Evolutionary conservation across 495 filamentous ascomycete genomes (phyloP).

Genomic region (Patellaria atrata): DNA sequence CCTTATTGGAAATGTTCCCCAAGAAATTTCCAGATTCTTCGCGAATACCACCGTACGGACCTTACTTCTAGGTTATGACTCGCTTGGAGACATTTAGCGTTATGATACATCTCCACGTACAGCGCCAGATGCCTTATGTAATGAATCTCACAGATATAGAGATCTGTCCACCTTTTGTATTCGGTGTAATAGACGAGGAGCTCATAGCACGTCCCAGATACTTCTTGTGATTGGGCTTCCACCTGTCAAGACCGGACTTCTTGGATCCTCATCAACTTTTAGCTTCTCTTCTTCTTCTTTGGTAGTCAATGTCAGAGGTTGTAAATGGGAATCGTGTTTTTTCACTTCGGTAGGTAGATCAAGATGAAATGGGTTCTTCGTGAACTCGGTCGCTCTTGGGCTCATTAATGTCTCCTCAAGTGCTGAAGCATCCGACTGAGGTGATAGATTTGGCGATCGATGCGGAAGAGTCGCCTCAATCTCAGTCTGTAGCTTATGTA

Average conservation of each 20-base stretch:
- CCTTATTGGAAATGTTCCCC: too few species aligned
- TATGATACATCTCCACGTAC: too few species aligned
- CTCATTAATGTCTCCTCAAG: slow-evolving; percentile 27
- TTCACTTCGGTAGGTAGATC: slow-evolving; percentile 11
- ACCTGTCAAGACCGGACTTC: slow-evolving; percentile 48
- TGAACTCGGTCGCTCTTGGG: slow-evolving; percentile 30
- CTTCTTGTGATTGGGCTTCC: slow-evolving; percentile 52
- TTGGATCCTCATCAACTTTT: slow-evolving; percentile 38
- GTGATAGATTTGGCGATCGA: slow-evolving; percentile 7
- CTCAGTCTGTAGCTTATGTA: slow-evolving; percentile 24
- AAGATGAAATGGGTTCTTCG: slow-evolving; percentile 28
- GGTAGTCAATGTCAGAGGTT: slow-evolving; percentile 7
- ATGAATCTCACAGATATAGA: too few species aligned
- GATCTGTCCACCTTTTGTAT: too few species aligned
- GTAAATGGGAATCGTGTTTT: neutral
- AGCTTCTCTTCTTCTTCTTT: slow-evolving; percentile 10
- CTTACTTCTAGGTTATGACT: too few species aligned
- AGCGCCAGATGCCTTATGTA: too few species aligned
- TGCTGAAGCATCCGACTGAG: slow-evolving; percentile 11
- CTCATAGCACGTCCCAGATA: slow-evolving; percentile 38
- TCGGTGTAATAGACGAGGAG: too few species aligned
- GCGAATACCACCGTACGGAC: too few species aligned
- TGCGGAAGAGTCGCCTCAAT: slow-evolving; percentile 23
- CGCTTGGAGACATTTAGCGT: too few species aligned
- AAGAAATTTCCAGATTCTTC: too few species aligned